Evolutionary conservation across 352 stramenopile species (phyloP).

Genomic region (Phytophthora uliginosa): DNA sequence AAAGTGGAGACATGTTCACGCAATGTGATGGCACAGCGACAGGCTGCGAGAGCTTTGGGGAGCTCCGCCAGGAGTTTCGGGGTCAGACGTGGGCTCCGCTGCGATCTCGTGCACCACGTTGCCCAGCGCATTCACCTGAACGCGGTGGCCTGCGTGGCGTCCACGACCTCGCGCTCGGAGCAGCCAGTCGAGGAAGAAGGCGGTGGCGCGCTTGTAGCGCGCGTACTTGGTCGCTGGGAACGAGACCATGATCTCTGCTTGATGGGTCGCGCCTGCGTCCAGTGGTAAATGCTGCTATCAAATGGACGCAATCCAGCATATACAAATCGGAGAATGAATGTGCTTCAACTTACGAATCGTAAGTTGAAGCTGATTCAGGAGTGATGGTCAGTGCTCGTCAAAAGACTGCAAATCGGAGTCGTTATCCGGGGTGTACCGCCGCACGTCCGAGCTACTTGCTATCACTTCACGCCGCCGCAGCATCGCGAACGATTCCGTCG

Average conservation of each 20-base stretch:
- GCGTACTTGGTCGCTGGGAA: background rate
- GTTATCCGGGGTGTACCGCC: too few relatives aligned
- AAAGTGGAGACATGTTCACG: background rate
- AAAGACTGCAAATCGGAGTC: too few relatives aligned
- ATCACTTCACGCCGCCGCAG: background rate
- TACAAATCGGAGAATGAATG: too few relatives aligned
- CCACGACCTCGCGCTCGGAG: background rate
- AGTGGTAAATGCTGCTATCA: background rate
- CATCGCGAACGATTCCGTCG: background rate
- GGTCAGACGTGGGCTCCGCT: background rate
- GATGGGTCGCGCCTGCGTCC: too few relatives aligned
- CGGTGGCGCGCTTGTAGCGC: background rate
- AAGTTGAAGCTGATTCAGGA: background rate
- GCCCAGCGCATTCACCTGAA: background rate
- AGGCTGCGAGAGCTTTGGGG: background rate
- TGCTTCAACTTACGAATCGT: too few relatives aligned
- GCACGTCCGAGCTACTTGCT: background rate
- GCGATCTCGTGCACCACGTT: background rate
- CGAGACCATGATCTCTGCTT: background rate
- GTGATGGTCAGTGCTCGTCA: conserved; percentile 1
- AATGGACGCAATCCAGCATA: too few relatives aligned
- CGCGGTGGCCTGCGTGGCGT: background rate
- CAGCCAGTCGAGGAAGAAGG: background rate
- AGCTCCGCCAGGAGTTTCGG: background rate
- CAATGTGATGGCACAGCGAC: background rate